phyloP scores from a whole-genome alignment of 2,329 filamentous ascomycete species.

The Colletotrichum sp. region DNA sequence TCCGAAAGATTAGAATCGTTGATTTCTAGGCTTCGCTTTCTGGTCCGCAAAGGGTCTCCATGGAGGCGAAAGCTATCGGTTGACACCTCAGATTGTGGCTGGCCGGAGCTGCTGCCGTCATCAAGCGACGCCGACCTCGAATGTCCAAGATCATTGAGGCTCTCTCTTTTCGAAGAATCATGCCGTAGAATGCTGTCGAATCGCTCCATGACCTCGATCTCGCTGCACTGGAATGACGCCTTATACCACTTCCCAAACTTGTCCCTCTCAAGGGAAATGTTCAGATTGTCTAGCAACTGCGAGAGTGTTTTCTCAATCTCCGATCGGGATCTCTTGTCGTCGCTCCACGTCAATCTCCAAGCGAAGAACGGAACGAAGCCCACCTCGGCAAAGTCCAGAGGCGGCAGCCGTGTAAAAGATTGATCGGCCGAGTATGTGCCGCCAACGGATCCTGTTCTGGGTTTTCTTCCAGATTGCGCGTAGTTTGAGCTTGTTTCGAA shows the following conservation, averaged over 20 bases:
- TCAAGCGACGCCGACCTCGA: background rate
- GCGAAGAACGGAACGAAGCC: background rate
- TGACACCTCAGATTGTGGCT: background rate
- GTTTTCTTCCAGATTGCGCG: background rate
- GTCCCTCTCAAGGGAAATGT: background rate
- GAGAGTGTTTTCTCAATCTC: background rate
- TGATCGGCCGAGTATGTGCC: background rate
- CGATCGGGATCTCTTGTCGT: background rate
- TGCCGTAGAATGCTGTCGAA: background rate
- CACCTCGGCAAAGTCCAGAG: background rate
- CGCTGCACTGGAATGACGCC: background rate
- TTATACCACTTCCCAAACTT: background rate
- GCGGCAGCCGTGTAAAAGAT: background rate
- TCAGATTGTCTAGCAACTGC: background rate
- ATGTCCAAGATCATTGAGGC: background rate
- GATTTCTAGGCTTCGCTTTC: background rate
- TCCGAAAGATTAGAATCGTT: background rate
- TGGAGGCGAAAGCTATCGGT: background rate
- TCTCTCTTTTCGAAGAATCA: background rate
- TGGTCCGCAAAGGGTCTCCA: background rate
- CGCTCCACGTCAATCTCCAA: background rate
- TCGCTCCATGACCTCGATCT: background rate
- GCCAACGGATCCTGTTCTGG: background rate
- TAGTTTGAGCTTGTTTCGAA: background rate
- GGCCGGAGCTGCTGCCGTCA: background rate